These are phyloP conservation scores for Clavispora asparagi DNA, from an alignment of 805 yeast genomes.

Conservation along the genomic window DNA sequence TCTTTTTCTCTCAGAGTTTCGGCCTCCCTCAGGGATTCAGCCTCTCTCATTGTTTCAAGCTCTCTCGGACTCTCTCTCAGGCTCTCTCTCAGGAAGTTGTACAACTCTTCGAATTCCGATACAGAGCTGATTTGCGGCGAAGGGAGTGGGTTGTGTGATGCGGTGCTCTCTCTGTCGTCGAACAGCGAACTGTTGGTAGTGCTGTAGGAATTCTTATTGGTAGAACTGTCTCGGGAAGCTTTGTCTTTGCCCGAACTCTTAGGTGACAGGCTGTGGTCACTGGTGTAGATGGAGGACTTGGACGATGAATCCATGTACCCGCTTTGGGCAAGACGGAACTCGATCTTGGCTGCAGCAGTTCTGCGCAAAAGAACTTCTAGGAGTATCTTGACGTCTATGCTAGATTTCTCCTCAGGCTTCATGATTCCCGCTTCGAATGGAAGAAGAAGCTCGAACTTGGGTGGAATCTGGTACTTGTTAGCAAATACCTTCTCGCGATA, in stretches of 20 bases:
- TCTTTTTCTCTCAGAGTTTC: no score
- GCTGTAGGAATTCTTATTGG: neutral
- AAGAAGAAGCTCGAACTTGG: conserved; percentile 22
- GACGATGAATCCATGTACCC: neutral
- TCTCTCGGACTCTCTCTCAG: neutral
- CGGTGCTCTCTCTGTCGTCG: conserved; percentile 11
- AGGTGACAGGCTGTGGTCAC: neutral
- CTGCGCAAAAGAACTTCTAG: conserved; percentile 35
- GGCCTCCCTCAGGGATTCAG: neutral
- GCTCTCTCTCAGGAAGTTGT: neutral
- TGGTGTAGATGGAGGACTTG: neutral
- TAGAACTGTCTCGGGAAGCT: neutral
- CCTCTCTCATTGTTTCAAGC: neutral
- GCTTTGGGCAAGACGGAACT: conserved; percentile 20
- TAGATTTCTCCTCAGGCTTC: conserved; percentile 20
- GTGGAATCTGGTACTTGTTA: conserved; percentile 17
- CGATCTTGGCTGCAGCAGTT: conserved; percentile 39
- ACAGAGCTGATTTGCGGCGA: conserved; percentile 29
- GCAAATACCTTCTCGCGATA: conserved; percentile 25
- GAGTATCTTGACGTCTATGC: conserved; percentile 27
- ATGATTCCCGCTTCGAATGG: conserved; percentile 27
- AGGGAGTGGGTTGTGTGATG: conserved; percentile 13
- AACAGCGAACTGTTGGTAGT: conserved; percentile 14
- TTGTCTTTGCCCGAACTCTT: neutral
- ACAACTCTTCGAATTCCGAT: neutral